Conservation (phyloP, 2,329 filamentous ascomycete genomes). For the Colletotrichum filicis region DNA sequence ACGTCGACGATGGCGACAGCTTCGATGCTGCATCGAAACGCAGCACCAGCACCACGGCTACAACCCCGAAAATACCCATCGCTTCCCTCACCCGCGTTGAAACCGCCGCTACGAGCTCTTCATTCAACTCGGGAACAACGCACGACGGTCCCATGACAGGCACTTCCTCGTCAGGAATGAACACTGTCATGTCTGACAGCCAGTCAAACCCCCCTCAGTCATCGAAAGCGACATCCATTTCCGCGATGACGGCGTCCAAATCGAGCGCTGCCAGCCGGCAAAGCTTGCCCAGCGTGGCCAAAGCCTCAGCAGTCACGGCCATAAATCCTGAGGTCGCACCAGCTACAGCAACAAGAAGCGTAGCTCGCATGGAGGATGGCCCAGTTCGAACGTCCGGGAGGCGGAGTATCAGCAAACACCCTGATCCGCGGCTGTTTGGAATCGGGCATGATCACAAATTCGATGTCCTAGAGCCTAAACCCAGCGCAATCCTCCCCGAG, state of each 20-base stretch:
- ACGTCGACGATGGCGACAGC: conserved; percentile 56
- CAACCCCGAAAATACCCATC: conserved; percentile 53
- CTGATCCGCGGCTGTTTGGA: conserved; percentile 51
- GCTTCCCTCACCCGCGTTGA: conserved; percentile 55
- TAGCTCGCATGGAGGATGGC: conserved; percentile 56
- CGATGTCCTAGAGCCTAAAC: conserved; percentile 49
- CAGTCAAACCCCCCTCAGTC: conserved; percentile 53
- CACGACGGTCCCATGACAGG: conserved; percentile 49
- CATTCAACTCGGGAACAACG: conserved; percentile 44
- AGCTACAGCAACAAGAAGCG: conserved; percentile 56
- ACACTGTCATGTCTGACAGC: conserved; percentile 49
- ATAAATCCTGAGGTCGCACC: conserved; percentile 60
- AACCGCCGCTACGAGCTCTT: conserved; percentile 45
- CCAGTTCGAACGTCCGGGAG: conserved; percentile 48
- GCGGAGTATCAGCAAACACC: conserved; percentile 54
- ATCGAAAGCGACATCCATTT: conserved; percentile 60
- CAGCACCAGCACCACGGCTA: conserved; percentile 52
- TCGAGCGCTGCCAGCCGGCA: conserved; percentile 52
- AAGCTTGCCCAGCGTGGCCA: conserved; percentile 54
- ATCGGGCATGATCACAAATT: conserved; percentile 51
- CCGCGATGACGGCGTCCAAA: conserved; percentile 57
- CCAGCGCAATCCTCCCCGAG: conserved; percentile 44
- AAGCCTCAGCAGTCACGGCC: conserved; percentile 53
- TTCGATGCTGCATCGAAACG: conserved; percentile 55
- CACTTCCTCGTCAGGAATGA: conserved; percentile 48